phyloP scores from a whole-genome alignment of 202 grass and related monocot species.

The Eragrostis tef region DNA sequence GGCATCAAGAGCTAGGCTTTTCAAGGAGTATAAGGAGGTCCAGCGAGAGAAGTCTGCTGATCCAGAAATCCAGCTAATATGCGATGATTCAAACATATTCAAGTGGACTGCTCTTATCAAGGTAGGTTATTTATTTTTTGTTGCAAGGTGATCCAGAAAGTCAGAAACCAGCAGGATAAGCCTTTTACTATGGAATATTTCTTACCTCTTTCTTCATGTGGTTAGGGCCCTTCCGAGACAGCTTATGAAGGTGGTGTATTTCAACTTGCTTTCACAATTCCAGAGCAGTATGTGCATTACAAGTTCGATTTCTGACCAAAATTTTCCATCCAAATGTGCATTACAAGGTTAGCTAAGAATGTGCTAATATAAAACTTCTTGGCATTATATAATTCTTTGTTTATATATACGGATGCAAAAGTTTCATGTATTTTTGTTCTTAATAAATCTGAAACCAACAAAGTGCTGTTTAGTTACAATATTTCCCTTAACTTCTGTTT shows the following conservation, averaged over 20 bases:
- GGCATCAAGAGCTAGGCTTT: slow-evolving; percentile 96
- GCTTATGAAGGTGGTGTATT: slow-evolving; percentile 90
- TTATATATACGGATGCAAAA: background rate
- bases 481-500: slow-evolving; percentile 20
- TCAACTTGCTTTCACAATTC: slow-evolving; percentile 88
- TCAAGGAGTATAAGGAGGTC: slow-evolving; percentile 97
- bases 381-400: too few relatives aligned
- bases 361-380: background rate
- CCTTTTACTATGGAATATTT: background rate
- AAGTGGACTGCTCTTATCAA: slow-evolving; percentile 99
- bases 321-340: slow-evolving; percentile 99
- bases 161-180: too few relatives aligned
- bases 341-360: slow-evolving; percentile 71
- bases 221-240: slow-evolving; percentile 89
- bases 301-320: slow-evolving; percentile 99
- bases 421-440: background rate
- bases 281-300: slow-evolving; percentile 96
- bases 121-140: slow-evolving; percentile 39
- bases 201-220: slow-evolving; percentile 22
- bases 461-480: slow-evolving; percentile 19
- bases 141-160: background rate
- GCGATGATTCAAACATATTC: slow-evolving; percentile 97
- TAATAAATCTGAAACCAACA: slow-evolving; percentile 2
- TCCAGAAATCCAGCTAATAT: slow-evolving; percentile 95
- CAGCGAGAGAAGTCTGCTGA: slow-evolving; percentile 88